Conservation (phyloP, 805 yeast species). For the Spencermartinsiella europaea region DNA sequence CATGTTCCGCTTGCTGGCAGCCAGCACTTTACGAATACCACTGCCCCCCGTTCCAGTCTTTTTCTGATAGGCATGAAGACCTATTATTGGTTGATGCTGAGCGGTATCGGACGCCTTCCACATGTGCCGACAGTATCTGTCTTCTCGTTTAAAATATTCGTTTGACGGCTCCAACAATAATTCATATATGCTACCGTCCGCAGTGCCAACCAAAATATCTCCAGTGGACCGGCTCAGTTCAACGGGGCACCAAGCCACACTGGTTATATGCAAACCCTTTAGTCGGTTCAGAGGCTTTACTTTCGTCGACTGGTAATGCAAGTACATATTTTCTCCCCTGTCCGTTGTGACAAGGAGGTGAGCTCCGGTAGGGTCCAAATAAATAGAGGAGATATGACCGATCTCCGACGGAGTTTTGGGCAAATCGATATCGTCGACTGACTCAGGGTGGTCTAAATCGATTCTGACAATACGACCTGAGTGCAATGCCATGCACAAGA, state of each 20-base stretch:
- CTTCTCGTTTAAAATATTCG: conserved; percentile 41
- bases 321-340: conserved; percentile 43
- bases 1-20: conserved; percentile 20
- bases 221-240: conserved; percentile 38
- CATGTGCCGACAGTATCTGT: conserved; percentile 37
- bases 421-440: conserved; percentile 40
- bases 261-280: conserved; percentile 40
- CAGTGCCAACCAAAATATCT: conserved; percentile 45
- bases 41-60: conserved; percentile 6
- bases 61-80: conserved; percentile 17
- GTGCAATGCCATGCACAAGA: conserved; percentile 49
- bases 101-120: conserved; percentile 32
- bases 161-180: conserved; percentile 40
- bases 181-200: conserved; percentile 46
- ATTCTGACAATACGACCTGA: conserved; percentile 57
- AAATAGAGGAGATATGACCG: conserved; percentile 34
- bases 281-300: conserved; percentile 43
- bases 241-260: conserved; percentile 40
- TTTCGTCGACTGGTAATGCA: conserved; percentile 38
- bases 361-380: conserved; percentile 47
- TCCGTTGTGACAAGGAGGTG: conserved; percentile 48
- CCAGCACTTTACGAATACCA: conserved; percentile 16
- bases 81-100: conserved; percentile 23
- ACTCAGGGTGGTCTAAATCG: conserved; percentile 59
- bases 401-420: conserved; percentile 28